A percentile compares a stretch with the other conserved stretches of the same genome.
Conservation (phyloP, 306 rosid species). For the Ceratonia siliqua region DNA sequence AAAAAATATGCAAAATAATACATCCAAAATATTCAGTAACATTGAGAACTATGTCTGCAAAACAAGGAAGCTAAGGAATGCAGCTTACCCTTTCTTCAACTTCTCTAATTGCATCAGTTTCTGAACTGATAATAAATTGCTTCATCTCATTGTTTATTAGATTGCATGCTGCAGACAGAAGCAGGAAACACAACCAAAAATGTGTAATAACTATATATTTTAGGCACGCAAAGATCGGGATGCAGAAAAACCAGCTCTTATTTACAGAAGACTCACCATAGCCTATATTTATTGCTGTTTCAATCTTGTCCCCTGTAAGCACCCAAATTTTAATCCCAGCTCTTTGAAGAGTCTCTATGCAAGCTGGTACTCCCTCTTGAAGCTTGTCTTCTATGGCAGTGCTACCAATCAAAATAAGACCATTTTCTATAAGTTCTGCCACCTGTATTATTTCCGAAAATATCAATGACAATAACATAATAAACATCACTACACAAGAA, state of each 20-base stretch:
- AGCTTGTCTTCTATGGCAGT: slow-evolving; percentile 83
- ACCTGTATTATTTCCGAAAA: slow-evolving; percentile 48
- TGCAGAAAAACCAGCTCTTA: not conserved
- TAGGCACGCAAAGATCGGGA: not conserved
- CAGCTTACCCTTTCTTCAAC: slow-evolving; percentile 63
- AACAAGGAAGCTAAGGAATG: not conserved
- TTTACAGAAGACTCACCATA: slow-evolving; percentile 53
- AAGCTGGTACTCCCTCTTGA: slow-evolving; percentile 77
- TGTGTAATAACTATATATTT: not conserved
- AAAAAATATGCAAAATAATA: not conserved
- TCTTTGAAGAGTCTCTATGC: slow-evolving; percentile 65
- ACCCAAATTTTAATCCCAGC: slow-evolving; percentile 84
- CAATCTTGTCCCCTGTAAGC: slow-evolving; percentile 76
- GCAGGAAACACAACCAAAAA: not conserved
- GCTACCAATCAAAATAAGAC: slow-evolving; percentile 60
- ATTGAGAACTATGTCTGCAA: not conserved
- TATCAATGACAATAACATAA: not conserved
- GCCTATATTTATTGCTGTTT: slow-evolving; percentile 75
- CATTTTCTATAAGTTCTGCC: slow-evolving; percentile 69
- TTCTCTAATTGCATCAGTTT: slow-evolving; percentile 72
- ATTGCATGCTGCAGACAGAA: slow-evolving; percentile 35
- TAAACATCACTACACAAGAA: not conserved
- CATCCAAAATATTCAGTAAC: not conserved
- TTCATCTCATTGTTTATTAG: slow-evolving; percentile 73
- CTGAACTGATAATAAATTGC: slow-evolving; percentile 71